Evolutionary conservation across 2,329 filamentous ascomycete genomes (phyloP).

Genomic region (Neofusicoccum umdonicola): DNA sequence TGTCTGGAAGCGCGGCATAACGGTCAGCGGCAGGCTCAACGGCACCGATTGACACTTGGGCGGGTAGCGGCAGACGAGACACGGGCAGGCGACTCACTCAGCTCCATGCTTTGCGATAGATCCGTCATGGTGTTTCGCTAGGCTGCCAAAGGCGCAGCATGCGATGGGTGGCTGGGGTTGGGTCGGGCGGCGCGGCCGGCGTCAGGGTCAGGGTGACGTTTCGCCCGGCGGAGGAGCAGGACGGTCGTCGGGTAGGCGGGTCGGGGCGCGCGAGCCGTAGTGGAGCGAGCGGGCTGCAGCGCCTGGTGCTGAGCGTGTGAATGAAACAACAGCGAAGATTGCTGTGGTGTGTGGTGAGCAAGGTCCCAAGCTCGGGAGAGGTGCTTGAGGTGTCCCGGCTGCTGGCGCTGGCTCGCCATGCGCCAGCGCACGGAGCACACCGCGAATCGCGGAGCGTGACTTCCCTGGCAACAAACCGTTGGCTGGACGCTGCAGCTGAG

Average conservation of each 20-base stretch:
- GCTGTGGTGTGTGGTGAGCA: conserved; percentile 13
- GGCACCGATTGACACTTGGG: conserved; percentile 23
- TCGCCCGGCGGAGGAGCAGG: neutral
- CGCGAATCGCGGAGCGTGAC: conserved; percentile 16
- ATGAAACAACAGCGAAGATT: conserved; percentile 7
- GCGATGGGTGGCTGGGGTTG: conserved; percentile 14
- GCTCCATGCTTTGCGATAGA: conserved; percentile 31
- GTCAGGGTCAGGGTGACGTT: conserved; percentile 15
- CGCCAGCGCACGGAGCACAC: conserved; percentile 2
- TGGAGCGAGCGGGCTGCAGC: conserved; percentile 1
- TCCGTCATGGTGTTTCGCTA: conserved; percentile 37
- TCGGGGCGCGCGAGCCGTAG: neutral
- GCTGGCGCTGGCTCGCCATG: conserved; percentile 1
- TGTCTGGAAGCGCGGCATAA: conserved; percentile 29
- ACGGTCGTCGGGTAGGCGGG: neutral
- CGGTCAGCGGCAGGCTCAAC: conserved; percentile 7
- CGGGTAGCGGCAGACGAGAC: neutral
- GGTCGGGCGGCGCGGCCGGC: conserved; percentile 13
- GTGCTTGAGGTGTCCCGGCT: conserved; percentile 14
- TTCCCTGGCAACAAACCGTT: conserved; percentile 11
- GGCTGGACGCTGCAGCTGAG: conserved; percentile 12
- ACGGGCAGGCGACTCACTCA: conserved; percentile 28
- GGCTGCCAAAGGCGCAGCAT: conserved; percentile 13
- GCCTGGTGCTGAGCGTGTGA: neutral
- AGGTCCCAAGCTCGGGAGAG: conserved; percentile 12